Conservation (phyloP, 345 rosid genomes). For the Euphorbia pulcherrima region DNA sequence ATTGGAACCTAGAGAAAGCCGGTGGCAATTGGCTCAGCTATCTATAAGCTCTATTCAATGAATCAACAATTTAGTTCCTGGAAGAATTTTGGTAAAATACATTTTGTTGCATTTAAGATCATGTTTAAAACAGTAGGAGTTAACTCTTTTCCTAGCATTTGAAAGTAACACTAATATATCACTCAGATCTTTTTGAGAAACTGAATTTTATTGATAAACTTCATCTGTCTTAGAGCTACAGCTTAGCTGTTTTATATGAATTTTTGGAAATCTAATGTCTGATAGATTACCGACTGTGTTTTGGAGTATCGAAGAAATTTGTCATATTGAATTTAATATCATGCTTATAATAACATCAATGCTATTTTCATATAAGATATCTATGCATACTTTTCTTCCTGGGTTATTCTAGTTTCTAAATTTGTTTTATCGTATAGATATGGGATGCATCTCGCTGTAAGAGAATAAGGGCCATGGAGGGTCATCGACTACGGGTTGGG, state of each 20-base stretch:
- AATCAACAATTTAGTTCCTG: background rate
- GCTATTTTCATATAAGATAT: constrained; percentile 5
- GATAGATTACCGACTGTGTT: background rate
- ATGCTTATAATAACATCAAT: constrained; percentile 2
- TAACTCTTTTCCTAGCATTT: background rate
- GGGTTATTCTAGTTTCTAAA: constrained; percentile 6
- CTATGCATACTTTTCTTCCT: background rate
- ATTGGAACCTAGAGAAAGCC: background rate
- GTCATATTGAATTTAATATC: background rate
- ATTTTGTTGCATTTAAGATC: background rate
- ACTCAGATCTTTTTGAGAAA: background rate
- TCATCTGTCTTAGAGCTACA: background rate
- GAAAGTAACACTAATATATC: background rate
- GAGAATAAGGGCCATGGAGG: constrained; percentile 89
- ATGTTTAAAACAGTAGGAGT: background rate
- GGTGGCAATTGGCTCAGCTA: background rate
- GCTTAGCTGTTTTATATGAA: background rate
- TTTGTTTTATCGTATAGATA: constrained; percentile 41
- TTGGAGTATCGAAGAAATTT: background rate
- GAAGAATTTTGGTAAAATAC: background rate
- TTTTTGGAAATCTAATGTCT: background rate
- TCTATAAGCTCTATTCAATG: background rate
- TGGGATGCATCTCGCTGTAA: constrained; percentile 90
- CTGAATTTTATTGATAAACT: background rate
- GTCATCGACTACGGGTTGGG: constrained; percentile 88